phyloP scores from a whole-genome alignment of 371 early-diverging fungal genomes.

The Mucor plumbeus region DNA sequence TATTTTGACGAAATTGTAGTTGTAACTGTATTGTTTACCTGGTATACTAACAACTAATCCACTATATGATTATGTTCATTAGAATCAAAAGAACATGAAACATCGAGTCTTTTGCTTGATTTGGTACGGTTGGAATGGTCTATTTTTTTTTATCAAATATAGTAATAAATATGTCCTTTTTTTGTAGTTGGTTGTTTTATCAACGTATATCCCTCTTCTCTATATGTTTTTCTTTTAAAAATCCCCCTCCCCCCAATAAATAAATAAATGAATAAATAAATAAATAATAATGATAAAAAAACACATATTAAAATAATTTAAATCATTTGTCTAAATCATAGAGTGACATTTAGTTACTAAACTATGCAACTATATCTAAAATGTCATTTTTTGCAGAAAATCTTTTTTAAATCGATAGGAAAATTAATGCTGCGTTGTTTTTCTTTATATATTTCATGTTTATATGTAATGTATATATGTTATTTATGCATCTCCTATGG shows the following conservation, averaged over 20 bases:
- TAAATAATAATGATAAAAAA: too few species aligned
- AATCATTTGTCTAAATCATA: too few species aligned
- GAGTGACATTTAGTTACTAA: too few species aligned
- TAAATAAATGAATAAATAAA: too few species aligned
- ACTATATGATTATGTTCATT: not conserved
- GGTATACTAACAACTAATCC: not conserved
- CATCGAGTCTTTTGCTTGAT: slow-evolving; percentile 1
- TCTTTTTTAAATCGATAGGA: too few species aligned
- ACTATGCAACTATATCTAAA: too few species aligned
- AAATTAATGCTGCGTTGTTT: not conserved
- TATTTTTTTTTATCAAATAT: slow-evolving; percentile 9
- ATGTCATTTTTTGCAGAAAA: too few species aligned
- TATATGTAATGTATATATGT: not conserved
- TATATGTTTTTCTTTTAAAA: not conserved
- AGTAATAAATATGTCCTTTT: slow-evolving; percentile 26
- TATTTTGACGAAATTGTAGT: slow-evolving; percentile 2
- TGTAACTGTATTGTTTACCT: slow-evolving; percentile 5
- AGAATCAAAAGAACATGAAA: slow-evolving; percentile 2
- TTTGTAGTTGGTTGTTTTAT: slow-evolving; percentile 15
- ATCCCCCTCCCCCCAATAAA: too few species aligned
- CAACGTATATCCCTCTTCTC: not conserved
- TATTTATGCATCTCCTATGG: not conserved
- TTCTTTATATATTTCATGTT: not conserved
- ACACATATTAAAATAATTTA: too few species aligned
- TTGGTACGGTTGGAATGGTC: slow-evolving; percentile 19